A percentile compares a stretch with the other conserved stretches of the same genome.
Conservation (phyloP, 2,329 filamentous ascomycete genomes). For the Lithohypha guttulata region DNA sequence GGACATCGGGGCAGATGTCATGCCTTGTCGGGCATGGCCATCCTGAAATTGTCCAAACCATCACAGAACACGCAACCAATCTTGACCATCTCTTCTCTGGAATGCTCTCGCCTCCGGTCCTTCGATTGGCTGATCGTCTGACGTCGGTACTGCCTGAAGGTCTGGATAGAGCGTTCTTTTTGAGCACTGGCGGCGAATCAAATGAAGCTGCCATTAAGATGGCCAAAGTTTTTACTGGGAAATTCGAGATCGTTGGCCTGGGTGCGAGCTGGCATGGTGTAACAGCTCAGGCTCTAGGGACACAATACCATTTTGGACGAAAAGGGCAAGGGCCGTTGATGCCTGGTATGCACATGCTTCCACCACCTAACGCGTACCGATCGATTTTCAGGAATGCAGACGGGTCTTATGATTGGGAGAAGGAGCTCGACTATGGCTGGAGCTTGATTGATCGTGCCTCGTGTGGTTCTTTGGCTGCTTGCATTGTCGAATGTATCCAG, state of each 20-base stretch:
- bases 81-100: slow-evolving; percentile 51
- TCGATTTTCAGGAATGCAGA: slow-evolving; percentile 50
- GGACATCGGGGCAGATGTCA: slow-evolving; percentile 52
- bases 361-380: slow-evolving; percentile 51
- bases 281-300: slow-evolving; percentile 42
- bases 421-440: slow-evolving; percentile 54
- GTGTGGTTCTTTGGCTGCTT: slow-evolving; percentile 51
- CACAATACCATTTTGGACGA: slow-evolving; percentile 45
- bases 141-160: slow-evolving; percentile 38
- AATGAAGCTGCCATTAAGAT: slow-evolving; percentile 55
- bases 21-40: slow-evolving; percentile 49
- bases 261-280: slow-evolving; percentile 52
- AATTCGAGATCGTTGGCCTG: slow-evolving; percentile 54
- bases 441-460: slow-evolving; percentile 49
- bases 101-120: slow-evolving; percentile 49
- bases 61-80: slow-evolving; percentile 38
- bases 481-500: slow-evolving; percentile 52
- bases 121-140: slow-evolving; percentile 44
- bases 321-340: slow-evolving; percentile 38
- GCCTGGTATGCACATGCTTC: slow-evolving; percentile 48
- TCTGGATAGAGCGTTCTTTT: slow-evolving; percentile 47
- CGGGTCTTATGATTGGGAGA: slow-evolving; percentile 54
- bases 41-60: slow-evolving; percentile 46
- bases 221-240: slow-evolving; percentile 53
- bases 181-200: slow-evolving; percentile 47